Percentiles rank a stretch among this genome's conserved stretches.
Evolutionary conservation across 768 basidiomycete species (phyloP).

Genomic region (Glaciozyma martinii): DNA sequence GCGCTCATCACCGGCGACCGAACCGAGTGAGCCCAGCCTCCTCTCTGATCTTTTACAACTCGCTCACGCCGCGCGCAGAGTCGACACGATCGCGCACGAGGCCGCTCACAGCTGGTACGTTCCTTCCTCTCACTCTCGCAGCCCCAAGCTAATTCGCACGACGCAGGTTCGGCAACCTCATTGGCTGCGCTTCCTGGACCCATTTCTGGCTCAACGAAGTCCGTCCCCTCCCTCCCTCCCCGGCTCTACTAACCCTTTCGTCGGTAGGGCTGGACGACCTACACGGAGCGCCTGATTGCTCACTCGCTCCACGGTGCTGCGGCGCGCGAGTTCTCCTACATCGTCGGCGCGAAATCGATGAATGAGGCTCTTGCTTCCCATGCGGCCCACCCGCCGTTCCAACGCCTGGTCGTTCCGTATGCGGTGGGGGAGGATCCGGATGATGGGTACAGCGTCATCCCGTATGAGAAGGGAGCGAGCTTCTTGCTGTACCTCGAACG

Average conservation of each 20-base stretch:
- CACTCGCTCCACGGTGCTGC: conserved; percentile 61
- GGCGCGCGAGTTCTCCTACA: conserved; percentile 67
- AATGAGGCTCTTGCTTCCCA: conserved; percentile 61
- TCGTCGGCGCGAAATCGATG: conserved; percentile 65
- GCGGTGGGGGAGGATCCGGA: conserved; percentile 34
- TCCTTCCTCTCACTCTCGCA: not conserved
- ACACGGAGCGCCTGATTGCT: conserved; percentile 73
- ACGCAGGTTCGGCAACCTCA: not conserved
- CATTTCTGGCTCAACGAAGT: conserved; percentile 61
- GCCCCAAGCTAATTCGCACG: not conserved
- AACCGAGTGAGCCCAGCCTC: not conserved
- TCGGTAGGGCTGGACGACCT: conserved; percentile 62
- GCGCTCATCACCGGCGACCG: conserved; percentile 82
- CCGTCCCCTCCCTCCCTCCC: not conserved
- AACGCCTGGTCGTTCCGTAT: conserved; percentile 47
- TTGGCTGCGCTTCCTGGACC: conserved; percentile 1
- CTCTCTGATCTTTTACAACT: not conserved
- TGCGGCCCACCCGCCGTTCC: conserved; percentile 58
- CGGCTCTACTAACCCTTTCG: not conserved
- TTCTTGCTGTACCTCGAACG: conserved; percentile 66
- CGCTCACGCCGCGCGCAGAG: not conserved
- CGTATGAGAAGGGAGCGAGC: conserved; percentile 73
- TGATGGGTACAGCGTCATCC: conserved; percentile 49
- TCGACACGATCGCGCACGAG: conserved; percentile 84
- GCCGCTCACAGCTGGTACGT: conserved; percentile 69